A percentile compares a stretch with the other conserved stretches of the same genome.
phyloP scores from a whole-genome alignment of 2,329 filamentous ascomycete genomes.

The Setomelanomma holmii region DNA sequence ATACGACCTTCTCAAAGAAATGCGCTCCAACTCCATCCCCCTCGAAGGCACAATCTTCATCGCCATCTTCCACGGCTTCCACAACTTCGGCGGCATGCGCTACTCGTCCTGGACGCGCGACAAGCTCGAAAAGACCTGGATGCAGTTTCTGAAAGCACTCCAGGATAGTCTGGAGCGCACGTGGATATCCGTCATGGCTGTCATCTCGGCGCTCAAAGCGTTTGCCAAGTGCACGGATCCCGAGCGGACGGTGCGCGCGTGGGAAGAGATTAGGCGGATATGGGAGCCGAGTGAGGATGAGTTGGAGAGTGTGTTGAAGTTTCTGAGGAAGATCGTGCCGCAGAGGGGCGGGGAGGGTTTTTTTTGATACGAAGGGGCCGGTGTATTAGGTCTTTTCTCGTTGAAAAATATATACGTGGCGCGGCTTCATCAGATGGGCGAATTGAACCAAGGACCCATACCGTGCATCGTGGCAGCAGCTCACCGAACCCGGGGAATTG shows the following conservation, averaged over 20 bases:
- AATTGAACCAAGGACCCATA: no score
- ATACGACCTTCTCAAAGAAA: slow-evolving; percentile 77
- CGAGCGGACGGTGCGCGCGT: slow-evolving; percentile 63
- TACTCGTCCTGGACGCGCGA: slow-evolving; percentile 75
- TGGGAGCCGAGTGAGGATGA: slow-evolving; percentile 50
- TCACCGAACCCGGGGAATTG: no score
- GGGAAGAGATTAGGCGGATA: slow-evolving; percentile 50
- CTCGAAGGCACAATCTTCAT: slow-evolving; percentile 80
- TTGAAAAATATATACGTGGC: no score
- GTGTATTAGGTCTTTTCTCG: not conserved
- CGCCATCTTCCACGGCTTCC: slow-evolving; percentile 83
- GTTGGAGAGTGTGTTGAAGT: slow-evolving; percentile 32
- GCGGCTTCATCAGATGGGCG: no score
- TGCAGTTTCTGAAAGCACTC: slow-evolving; percentile 33
- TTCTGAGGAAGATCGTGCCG: slow-evolving; percentile 34
- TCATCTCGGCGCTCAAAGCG: slow-evolving; percentile 55
- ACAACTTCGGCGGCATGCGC: slow-evolving; percentile 69
- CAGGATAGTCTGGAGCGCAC: slow-evolving; percentile 28
- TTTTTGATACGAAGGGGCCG: slow-evolving; percentile 15
- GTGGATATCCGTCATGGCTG: slow-evolving; percentile 34
- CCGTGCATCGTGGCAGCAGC: no score
- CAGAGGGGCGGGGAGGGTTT: slow-evolving; percentile 10
- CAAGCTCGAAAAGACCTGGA: slow-evolving; percentile 62
- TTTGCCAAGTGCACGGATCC: slow-evolving; percentile 66
- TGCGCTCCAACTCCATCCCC: slow-evolving; percentile 71